Conservation (phyloP, 73 alveolate genomes). For the Paramecium pentaurelia region DNA sequence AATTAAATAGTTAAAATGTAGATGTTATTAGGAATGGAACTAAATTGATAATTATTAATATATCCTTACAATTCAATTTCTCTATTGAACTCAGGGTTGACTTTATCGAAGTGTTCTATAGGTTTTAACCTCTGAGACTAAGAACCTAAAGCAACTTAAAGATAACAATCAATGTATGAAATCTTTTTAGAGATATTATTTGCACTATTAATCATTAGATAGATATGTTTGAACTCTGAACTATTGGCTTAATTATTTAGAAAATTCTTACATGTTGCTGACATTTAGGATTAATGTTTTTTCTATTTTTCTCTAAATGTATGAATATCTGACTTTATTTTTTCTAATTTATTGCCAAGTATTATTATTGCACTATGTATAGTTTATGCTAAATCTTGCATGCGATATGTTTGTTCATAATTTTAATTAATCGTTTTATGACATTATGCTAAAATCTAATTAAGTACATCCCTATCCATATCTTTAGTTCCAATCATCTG, state of each 20-base stretch:
- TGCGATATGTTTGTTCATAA: background rate
- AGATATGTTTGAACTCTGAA: background rate
- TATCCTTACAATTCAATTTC: slow-evolving; percentile 23
- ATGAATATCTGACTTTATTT: background rate
- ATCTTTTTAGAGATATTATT: background rate
- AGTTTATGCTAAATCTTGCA: slow-evolving; percentile 23
- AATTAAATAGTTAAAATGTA: background rate
- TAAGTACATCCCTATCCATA: background rate
- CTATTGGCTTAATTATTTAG: background rate
- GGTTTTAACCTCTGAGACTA: background rate
- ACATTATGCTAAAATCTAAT: background rate
- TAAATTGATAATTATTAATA: background rate
- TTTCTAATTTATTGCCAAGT: background rate
- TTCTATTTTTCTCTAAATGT: background rate
- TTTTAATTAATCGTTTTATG: background rate
- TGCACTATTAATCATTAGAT: background rate
- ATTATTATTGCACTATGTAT: background rate
- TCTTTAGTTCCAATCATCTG: background rate
- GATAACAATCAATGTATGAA: background rate
- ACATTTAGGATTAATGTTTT: background rate
- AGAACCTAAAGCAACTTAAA: background rate
- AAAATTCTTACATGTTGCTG: slow-evolving; percentile 9
- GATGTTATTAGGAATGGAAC: background rate
- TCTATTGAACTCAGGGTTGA: background rate
- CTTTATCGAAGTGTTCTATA: background rate